These are phyloP conservation scores for Pyrenochaeta sp. DNA, from an alignment of 2,329 filamentous ascomycete genomes.

Conservation along the genomic window DNA sequence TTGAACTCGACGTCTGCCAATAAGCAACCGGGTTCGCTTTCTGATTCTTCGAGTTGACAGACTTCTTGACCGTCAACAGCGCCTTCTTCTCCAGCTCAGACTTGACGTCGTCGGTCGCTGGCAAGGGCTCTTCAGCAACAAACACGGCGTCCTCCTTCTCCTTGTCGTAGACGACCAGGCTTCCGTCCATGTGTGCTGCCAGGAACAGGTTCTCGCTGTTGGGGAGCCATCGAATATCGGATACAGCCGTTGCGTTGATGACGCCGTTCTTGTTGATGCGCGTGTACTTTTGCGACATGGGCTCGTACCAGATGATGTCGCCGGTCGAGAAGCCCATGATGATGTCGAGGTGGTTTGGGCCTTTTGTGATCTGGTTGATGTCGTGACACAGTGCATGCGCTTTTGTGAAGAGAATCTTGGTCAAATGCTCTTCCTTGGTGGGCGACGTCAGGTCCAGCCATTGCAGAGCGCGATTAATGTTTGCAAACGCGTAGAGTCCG, in stretches of 20 bases:
- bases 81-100: constrained; percentile 45
- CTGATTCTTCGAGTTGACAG: constrained; percentile 91
- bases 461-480: constrained; percentile 93
- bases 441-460: constrained; percentile 90
- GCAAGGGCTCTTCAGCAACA: constrained; percentile 67
- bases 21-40: constrained; percentile 90
- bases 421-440: constrained; percentile 85
- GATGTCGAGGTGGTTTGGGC: constrained; percentile 81
- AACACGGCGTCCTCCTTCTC: constrained; percentile 91
- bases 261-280: constrained; percentile 96
- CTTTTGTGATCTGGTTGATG: constrained; percentile 84
- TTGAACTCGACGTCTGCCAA: constrained; percentile 92
- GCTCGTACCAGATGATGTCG: constrained; percentile 98
- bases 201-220: constrained; percentile 93
- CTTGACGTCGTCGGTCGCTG: constrained; percentile 33
- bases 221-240: constrained; percentile 91
- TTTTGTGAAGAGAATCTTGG: constrained; percentile 96
- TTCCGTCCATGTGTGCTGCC: constrained; percentile 90
- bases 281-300: constrained; percentile 93
- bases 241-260: constrained; percentile 86
- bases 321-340: constrained; percentile 96
- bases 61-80: constrained; percentile 80
- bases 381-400: constrained; percentile 96
- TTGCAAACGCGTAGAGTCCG: constrained; percentile 89
- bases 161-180: constrained; percentile 94